Base-by-base conservation (phyloP, 768 basidiomycete genomes). In the Suillus bovinus region DNA sequence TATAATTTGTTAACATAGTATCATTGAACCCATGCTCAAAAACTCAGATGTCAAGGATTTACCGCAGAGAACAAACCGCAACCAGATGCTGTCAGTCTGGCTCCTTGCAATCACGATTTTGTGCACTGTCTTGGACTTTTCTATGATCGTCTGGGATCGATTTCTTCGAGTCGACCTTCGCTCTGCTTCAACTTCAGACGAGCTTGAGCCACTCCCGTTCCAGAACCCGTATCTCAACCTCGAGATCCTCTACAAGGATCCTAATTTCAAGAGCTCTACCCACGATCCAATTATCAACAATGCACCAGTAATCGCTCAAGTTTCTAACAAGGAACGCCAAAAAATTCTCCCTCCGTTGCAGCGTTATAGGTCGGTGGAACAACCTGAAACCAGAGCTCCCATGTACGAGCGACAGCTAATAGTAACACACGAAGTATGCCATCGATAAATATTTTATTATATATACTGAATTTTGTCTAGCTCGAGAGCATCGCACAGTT, bases 401-500 rank as follows among this genome's bases (percentile, higher is more conserved):
- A 49, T 17, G 17, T 29, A 27, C 16, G 47, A 49, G 27, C 47
- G 16, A 49, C 24, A 16, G 16, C 24, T 49, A 6, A 9, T 49
- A 27, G 47, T 49, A 16, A 49, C 47, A 27, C 24, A 29, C 16
- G 47, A 49, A 29, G 47, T 49, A 49, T 29, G 27, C 0, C 2
- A 11, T 29, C 27, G 7, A 49, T 49, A 16, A 49, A 17, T 16
- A 49, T 4, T 49, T 2, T 29, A 27, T 27, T 49, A 16, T 27
- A 17, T 4, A 17, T 7, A 27, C 47, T 49, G 8, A 47, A 17
- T 27, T 29, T 16, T 29, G 16, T 49, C 24, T 27, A 49, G 47
- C 7, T 49, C 27, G 47, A 49, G 24, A 49, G 47, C 5, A 60
- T 75, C 13, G 67, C 67, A 3, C 72, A 74, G 55, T 75, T 74